Evolutionary conservation across 2,329 filamentous ascomycete genomes (phyloP).

Genomic region (Dothideomycetes sp.): DNA sequence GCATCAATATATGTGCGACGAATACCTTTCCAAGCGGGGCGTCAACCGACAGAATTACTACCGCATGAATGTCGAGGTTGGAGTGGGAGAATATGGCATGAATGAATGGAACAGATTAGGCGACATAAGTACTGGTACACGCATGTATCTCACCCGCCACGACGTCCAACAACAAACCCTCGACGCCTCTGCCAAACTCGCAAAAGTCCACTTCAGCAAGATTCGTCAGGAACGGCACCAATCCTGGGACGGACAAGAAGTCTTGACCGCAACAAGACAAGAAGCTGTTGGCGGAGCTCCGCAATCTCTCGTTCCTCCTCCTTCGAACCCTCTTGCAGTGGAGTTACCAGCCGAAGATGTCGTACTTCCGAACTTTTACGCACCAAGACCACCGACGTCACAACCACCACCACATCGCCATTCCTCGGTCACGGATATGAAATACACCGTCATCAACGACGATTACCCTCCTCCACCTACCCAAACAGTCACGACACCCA

Average conservation of each 20-base stretch:
- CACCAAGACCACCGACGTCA: conserved; percentile 17
- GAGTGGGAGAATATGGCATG: conserved; percentile 95
- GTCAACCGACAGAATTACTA: conserved; percentile 63
- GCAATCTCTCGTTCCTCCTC: conserved; percentile 29
- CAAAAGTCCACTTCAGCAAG: conserved; percentile 72
- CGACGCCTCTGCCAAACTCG: conserved; percentile 68
- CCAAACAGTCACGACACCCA: conserved; percentile 15
- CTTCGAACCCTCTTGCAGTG: conserved; percentile 42
- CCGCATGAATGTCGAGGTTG: conserved; percentile 91
- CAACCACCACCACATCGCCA: conserved; percentile 48
- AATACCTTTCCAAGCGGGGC: conserved; percentile 61
- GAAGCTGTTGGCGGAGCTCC: conserved; percentile 15
- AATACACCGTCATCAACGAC: conserved; percentile 54
- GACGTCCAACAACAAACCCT: conserved; percentile 70
- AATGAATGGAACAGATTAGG: conserved; percentile 94
- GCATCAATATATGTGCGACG: conserved; percentile 74
- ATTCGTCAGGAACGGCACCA: conserved; percentile 50
- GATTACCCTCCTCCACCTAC: conserved; percentile 41
- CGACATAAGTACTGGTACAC: conserved; percentile 88
- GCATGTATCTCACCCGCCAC: conserved; percentile 66
- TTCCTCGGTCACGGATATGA: conserved; percentile 50
- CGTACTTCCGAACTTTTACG: conserved; percentile 21
- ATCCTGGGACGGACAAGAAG: conserved; percentile 24
- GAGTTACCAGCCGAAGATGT: conserved; percentile 52
- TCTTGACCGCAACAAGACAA: conserved; percentile 10